These are phyloP conservation scores for Hyphopichia buzzinii DNA, from an alignment of 1,139 yeast genomes.

Conservation along the genomic window DNA sequence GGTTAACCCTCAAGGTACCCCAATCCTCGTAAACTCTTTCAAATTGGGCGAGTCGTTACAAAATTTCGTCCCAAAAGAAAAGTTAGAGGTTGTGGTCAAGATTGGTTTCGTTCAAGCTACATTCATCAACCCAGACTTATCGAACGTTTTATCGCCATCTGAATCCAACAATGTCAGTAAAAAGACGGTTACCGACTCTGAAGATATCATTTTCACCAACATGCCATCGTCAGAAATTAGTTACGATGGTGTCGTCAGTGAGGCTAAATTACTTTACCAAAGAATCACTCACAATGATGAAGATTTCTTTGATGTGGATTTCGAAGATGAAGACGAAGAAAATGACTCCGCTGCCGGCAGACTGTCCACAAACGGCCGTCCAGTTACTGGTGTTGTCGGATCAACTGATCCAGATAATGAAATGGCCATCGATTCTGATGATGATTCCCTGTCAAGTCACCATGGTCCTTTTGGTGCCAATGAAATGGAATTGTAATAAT, in stretches of 20 bases:
- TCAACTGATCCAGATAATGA: constrained; percentile 22
- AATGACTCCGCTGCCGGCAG: constrained; percentile 13
- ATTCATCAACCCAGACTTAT: constrained; percentile 42
- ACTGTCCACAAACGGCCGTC: constrained; percentile 5
- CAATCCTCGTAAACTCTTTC: constrained; percentile 69
- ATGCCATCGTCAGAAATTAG: constrained; percentile 84
- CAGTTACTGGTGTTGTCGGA: constrained; percentile 6
- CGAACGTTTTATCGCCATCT: constrained; percentile 37
- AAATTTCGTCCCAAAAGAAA: constrained; percentile 79
- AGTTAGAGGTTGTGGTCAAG: constrained; percentile 74
- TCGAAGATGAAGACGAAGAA: constrained; percentile 86
- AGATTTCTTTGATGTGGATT: constrained; percentile 93
- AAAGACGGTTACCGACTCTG: constrained; percentile 29
- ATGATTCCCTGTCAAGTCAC: constrained; percentile 13
- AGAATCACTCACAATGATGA: constrained; percentile 88
- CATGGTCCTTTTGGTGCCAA: constrained; percentile 64
- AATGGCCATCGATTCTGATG: constrained; percentile 43
- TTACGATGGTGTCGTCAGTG: constrained; percentile 85
- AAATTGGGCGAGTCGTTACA: constrained; percentile 82
- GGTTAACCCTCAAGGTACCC: constrained; percentile 56
- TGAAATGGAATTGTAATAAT: constrained; percentile 61
- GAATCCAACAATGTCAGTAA: constrained; percentile 32
- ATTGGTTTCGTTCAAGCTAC: constrained; percentile 78
- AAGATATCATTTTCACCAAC: constrained; percentile 59
- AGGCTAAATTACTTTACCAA: constrained; percentile 72